A percentile compares a stretch with the other conserved stretches of the same genome.
Evolutionary conservation across 495 filamentous ascomycete genomes (phyloP).

Genomic region (Clavariopsis aquatica): DNA sequence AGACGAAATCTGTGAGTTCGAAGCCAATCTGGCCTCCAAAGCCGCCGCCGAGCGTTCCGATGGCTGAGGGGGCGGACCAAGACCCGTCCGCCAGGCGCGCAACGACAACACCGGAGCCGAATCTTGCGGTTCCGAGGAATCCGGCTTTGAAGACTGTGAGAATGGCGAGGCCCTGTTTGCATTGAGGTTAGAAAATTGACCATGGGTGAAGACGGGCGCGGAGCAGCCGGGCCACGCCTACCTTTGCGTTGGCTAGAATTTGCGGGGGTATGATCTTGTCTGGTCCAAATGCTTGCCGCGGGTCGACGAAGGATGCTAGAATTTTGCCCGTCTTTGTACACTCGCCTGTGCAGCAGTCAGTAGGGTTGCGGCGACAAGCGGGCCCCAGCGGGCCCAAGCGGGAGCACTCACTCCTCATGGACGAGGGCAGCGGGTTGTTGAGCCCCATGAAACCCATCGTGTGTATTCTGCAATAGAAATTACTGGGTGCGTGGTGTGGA

Average conservation of each 20-base stretch:
- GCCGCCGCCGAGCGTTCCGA: slow-evolving; percentile 85
- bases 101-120: slow-evolving; percentile 91
- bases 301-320: slow-evolving; percentile 91
- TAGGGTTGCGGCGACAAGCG: slow-evolving; percentile 25
- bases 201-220: background rate
- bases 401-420: slow-evolving; percentile 58
- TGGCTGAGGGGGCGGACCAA: slow-evolving; percentile 94
- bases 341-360: slow-evolving; percentile 42
- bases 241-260: slow-evolving; percentile 88
- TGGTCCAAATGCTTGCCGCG: slow-evolving; percentile 88
- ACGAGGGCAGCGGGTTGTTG: slow-evolving; percentile 69
- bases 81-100: slow-evolving; percentile 86
- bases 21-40: slow-evolving; percentile 97
- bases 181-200: background rate
- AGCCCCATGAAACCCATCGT: slow-evolving; percentile 37
- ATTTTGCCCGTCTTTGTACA: slow-evolving; percentile 69
- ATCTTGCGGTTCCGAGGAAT: slow-evolving; percentile 88
- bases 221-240: slow-evolving; percentile 43
- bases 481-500: background rate
- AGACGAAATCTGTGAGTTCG: slow-evolving; percentile 97
- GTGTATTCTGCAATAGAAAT: background rate
- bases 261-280: slow-evolving; percentile 96
- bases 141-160: slow-evolving; percentile 95
- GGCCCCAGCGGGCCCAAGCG: slow-evolving; percentile 12
- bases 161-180: slow-evolving; percentile 81